Evolutionary conservation across 2,329 filamentous ascomycete species (phyloP).

Genomic region (Neofusicoccum sp.): DNA sequence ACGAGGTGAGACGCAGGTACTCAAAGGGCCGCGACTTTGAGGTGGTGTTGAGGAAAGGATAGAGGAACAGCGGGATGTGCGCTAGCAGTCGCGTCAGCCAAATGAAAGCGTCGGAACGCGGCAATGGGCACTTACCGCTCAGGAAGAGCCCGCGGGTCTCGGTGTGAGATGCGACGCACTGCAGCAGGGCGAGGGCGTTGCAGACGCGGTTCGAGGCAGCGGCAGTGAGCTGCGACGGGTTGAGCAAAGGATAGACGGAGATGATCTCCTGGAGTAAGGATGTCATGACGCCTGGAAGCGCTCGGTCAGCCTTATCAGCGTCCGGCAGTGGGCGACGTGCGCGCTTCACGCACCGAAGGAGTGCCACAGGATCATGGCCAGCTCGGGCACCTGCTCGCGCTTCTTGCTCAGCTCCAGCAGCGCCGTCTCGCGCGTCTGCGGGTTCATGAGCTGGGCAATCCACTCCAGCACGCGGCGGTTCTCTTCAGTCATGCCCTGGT

Average conservation of each 20-base stretch:
- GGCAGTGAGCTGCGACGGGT: conserved; percentile 93
- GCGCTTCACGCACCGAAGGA: conserved; percentile 75
- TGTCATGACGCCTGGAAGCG: conserved; percentile 84
- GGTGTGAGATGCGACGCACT: conserved; percentile 96
- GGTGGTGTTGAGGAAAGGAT: conserved; percentile 97
- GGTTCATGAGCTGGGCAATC: conserved; percentile 88
- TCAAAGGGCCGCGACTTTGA: conserved; percentile 98
- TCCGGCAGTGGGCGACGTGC: background rate
- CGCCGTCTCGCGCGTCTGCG: conserved; percentile 83
- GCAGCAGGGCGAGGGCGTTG: conserved; percentile 91
- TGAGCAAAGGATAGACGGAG: conserved; percentile 94
- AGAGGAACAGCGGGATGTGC: conserved; percentile 95
- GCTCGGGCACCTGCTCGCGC: conserved; percentile 93
- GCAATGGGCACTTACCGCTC: conserved; percentile 65
- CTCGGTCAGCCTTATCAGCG: conserved; percentile 30
- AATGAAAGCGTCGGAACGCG: conserved; percentile 24
- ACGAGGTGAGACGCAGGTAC: conserved; percentile 91
- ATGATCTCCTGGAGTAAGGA: conserved; percentile 97
- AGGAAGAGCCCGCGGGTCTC: conserved; percentile 93
- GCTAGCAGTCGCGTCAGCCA: conserved; percentile 55
- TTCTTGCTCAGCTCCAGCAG: conserved; percentile 98
- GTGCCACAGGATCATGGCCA: conserved; percentile 96
- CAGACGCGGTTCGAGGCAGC: conserved; percentile 97
- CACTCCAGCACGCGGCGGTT: conserved; percentile 90
- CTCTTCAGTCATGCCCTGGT: conserved; percentile 73